phyloP scores from a whole-genome alignment of 352 stramenopile genomes.

The Phytophthora pini region DNA sequence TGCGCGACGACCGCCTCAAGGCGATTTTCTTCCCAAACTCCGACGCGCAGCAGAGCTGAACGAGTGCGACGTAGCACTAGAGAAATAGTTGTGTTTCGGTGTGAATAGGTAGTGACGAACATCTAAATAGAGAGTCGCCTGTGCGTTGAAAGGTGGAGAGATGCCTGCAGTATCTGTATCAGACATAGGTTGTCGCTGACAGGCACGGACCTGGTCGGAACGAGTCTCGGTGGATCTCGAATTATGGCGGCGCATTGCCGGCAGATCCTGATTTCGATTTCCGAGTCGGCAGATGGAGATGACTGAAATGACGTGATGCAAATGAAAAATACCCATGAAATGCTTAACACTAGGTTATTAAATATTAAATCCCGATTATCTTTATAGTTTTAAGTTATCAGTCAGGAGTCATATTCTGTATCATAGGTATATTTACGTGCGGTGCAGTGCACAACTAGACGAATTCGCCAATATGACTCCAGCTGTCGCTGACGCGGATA shows the following conservation, averaged over 20 bases:
- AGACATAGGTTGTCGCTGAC: background rate
- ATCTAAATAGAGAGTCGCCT: conserved; percentile 16
- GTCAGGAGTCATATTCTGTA: background rate
- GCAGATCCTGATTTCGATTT: conserved; percentile 13
- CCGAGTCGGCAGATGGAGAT: conserved; percentile 1
- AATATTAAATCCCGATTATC: too few species aligned
- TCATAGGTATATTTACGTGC: background rate
- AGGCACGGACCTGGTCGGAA: conserved; percentile 5
- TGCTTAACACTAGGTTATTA: background rate
- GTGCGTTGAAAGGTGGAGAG: too few species aligned
- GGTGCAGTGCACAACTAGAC: conserved; percentile 1
- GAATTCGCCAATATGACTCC: conserved; percentile 19
- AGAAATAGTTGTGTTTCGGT: conserved; percentile 13
- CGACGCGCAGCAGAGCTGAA: conserved; percentile 16
- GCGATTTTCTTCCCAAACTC: conserved; percentile 25
- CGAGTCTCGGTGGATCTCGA: background rate
- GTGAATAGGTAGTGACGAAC: background rate
- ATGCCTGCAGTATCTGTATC: conserved; percentile 10
- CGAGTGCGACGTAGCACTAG: background rate
- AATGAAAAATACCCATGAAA: too few species aligned
- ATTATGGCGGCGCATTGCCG: background rate
- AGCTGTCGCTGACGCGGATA: conserved; percentile 12
- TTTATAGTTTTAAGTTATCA: background rate
- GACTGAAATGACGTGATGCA: too few species aligned
- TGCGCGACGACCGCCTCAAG: conserved; percentile 51